phyloP scores from a whole-genome alignment of 1,139 yeast genomes.

The Arxiozyma slooffiae region DNA sequence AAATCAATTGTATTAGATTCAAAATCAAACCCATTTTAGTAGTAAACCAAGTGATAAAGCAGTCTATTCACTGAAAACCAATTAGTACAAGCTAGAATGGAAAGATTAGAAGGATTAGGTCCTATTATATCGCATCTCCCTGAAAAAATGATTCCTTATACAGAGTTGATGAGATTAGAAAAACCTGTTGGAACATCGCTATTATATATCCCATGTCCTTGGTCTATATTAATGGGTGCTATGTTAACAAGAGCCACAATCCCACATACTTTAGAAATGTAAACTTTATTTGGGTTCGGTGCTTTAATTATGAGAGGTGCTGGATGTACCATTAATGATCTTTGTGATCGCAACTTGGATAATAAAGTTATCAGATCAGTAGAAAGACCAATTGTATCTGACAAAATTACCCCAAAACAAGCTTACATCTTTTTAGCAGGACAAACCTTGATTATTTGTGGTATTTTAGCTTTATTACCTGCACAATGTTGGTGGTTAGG shows the following conservation, averaged over 20 bases:
- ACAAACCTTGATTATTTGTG: conserved; percentile 66
- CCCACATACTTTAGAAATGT: conserved; percentile 46
- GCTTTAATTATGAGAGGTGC: conserved; percentile 93
- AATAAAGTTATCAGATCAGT: conserved; percentile 77
- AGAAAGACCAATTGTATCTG: conserved; percentile 85
- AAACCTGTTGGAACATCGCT: conserved; percentile 91
- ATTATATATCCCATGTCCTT: conserved; percentile 64
- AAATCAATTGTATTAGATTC: background rate
- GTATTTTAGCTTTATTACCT: conserved; percentile 64
- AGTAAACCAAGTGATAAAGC: too few relatives aligned
- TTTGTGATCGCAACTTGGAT: conserved; percentile 75
- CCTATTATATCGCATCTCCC: conserved; percentile 57
- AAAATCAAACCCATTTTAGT: too few relatives aligned
- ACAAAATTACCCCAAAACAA: conserved; percentile 60
- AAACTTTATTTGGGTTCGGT: conserved; percentile 68
- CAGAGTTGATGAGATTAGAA: conserved; percentile 82
- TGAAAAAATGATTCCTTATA: conserved; percentile 69
- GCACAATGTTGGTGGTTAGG: conserved; percentile 75
- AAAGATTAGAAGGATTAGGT: conserved; percentile 51
- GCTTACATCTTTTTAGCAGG: conserved; percentile 69
- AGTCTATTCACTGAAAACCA: conserved; percentile 44
- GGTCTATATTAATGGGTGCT: conserved; percentile 62
- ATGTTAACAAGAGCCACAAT: conserved; percentile 60
- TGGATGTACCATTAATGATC: conserved; percentile 92
- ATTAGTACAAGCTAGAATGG: conserved; percentile 45